Evolutionary conservation across 306 rosid species (phyloP).

Genomic region (Fagus crenata): DNA sequence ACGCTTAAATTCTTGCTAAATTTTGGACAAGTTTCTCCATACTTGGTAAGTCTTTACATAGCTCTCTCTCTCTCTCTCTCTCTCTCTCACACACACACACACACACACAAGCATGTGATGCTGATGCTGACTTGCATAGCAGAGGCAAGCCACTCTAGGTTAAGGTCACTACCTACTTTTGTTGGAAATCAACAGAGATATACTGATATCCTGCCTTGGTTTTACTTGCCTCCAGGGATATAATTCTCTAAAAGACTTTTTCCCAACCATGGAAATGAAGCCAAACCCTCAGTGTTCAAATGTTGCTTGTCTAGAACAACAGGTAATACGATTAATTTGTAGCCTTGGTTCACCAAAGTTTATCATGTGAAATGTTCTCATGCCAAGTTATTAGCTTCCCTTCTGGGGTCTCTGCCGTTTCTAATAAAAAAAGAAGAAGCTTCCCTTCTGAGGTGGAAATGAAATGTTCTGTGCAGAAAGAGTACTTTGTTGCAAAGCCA

Average conservation of each 20-base stretch:
- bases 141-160: not conserved
- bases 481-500: constrained; percentile 67
- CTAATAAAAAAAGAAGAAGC: no score
- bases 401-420: not conserved
- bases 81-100: not conserved
- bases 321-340: constrained; percentile 48
- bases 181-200: not conserved
- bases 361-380: constrained; percentile 12
- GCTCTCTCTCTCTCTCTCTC: not conserved
- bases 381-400: not conserved
- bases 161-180: not conserved
- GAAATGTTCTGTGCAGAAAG: constrained; percentile 55
- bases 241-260: constrained; percentile 91
- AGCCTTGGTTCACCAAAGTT: constrained; percentile 17
- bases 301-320: constrained; percentile 73
- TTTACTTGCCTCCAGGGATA: constrained; percentile 69
- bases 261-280: constrained; percentile 98
- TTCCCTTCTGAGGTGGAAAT: not conserved
- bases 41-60: constrained; percentile 57
- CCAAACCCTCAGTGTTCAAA: constrained; percentile 99
- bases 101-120: not conserved
- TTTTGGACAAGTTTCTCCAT: constrained; percentile 83
- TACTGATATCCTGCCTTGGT: constrained; percentile 17
- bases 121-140: not conserved
- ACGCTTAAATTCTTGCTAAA: constrained; percentile 83